Evolutionary conservation across 805 yeast genomes (phyloP).

Genomic region (Yamadazyma akitaensis): DNA sequence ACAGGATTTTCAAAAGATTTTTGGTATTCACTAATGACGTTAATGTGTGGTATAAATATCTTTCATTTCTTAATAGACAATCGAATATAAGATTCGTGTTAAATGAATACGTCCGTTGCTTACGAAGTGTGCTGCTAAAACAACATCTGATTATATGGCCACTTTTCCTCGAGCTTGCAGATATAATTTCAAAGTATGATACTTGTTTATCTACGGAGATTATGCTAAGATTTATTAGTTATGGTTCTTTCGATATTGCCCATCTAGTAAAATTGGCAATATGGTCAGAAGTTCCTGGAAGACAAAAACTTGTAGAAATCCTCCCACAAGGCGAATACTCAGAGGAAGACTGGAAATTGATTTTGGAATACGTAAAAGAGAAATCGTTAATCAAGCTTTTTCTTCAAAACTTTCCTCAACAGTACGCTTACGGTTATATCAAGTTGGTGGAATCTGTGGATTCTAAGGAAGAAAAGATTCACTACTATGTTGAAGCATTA

Average conservation of each 20-base stretch:
- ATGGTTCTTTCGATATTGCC: slow-evolving; percentile 6
- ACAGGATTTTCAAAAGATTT: slow-evolving; percentile 42
- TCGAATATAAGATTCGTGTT: slow-evolving; percentile 6
- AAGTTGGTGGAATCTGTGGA: slow-evolving; percentile 39
- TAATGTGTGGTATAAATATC: slow-evolving; percentile 8
- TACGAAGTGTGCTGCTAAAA: slow-evolving; percentile 2
- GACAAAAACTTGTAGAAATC: background rate
- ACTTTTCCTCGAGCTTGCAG: slow-evolving; percentile 52
- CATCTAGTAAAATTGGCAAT: slow-evolving; percentile 8
- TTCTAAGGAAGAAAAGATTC: slow-evolving; percentile 21
- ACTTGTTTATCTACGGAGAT: background rate
- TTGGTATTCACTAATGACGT: slow-evolving; percentile 7
- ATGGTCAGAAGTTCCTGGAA: background rate
- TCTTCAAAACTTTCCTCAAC: slow-evolving; percentile 51
- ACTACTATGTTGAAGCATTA: slow-evolving; percentile 49
- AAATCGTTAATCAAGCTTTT: slow-evolving; percentile 9
- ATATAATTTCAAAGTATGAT: slow-evolving; percentile 18
- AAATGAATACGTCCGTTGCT: slow-evolving; percentile 9
- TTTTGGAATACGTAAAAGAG: slow-evolving; percentile 22
- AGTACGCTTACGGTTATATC: slow-evolving; percentile 46
- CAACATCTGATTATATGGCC: slow-evolving; percentile 28
- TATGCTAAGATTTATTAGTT: slow-evolving; percentile 8
- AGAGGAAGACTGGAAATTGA: slow-evolving; percentile 21
- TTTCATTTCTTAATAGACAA: slow-evolving; percentile 8
- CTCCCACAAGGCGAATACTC: background rate